These are phyloP conservation scores for Pleodorina starrii DNA, from an alignment of 139 green algal genomes.

Conservation along the genomic window DNA sequence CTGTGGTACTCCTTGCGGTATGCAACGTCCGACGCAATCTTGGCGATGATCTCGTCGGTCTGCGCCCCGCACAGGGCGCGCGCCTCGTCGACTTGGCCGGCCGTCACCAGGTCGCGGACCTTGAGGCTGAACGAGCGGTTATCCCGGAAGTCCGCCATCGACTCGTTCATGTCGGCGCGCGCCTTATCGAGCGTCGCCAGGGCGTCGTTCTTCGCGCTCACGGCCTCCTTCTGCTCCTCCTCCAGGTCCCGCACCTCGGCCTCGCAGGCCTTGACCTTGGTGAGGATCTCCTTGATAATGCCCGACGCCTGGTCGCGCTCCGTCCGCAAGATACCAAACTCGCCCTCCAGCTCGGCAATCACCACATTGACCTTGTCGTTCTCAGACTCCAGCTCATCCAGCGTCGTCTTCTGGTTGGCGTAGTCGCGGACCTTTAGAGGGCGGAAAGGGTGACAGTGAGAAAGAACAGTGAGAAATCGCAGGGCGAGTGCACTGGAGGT, in stretches of 20 bases:
- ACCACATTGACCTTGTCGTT: slow-evolving; percentile 47
- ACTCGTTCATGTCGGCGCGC: slow-evolving; percentile 50
- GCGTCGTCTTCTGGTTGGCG: slow-evolving; percentile 50
- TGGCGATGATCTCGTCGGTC: slow-evolving; percentile 54
- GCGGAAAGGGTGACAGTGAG: no score
- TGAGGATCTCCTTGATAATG: slow-evolving; percentile 62
- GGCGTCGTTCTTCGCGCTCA: slow-evolving; percentile 59
- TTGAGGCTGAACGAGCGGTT: slow-evolving; percentile 72
- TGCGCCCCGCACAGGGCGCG: slow-evolving; percentile 42
- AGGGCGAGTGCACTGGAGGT: no score
- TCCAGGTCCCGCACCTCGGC: slow-evolving; percentile 63
- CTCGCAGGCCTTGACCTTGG: slow-evolving; percentile 51
- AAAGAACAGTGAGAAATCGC: no score
- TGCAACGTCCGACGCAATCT: slow-evolving; percentile 49
- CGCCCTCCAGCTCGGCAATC: slow-evolving; percentile 61
- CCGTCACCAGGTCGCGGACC: slow-evolving; percentile 70
- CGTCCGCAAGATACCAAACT: slow-evolving; percentile 68
- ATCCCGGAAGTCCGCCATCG: slow-evolving; percentile 65
- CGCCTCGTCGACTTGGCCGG: slow-evolving; percentile 63
- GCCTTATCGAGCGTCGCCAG: slow-evolving; percentile 48
- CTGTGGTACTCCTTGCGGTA: slow-evolving; percentile 65
- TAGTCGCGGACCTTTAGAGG: slow-evolving; percentile 44
- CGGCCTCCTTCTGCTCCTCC: slow-evolving; percentile 56
- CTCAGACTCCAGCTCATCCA: slow-evolving; percentile 64
- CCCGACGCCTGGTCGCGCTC: slow-evolving; percentile 66